A percentile compares a stretch with the other conserved stretches of the same genome.
These are phyloP conservation scores for Ceriops zippeliana DNA, from an alignment of 345 rosid genomes.

Conservation along the genomic window DNA sequence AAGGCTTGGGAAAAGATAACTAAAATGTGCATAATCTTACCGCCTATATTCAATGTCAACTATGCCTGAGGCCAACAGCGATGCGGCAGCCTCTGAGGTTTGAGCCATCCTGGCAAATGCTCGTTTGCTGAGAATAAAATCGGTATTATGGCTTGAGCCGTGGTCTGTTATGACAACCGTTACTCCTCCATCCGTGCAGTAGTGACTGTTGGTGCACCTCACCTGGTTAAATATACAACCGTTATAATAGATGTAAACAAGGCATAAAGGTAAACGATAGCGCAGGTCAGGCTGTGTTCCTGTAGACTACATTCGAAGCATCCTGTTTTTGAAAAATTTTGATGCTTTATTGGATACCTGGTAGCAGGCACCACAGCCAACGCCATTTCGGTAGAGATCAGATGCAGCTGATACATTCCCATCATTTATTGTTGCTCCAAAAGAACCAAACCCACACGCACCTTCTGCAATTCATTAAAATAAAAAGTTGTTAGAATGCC, in stretches of 20 bases:
- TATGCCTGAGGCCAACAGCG: conserved; percentile 43
- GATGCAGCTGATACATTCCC: conserved; percentile 70
- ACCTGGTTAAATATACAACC: conserved; percentile 29
- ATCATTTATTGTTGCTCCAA: conserved; percentile 59
- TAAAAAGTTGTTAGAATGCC: background rate
- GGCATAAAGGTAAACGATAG: background rate
- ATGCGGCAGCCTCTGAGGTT: conserved; percentile 42
- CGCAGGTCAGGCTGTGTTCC: background rate
- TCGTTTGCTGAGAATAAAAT: conserved; percentile 53
- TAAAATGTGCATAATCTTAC: conserved; percentile 26
- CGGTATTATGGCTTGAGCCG: conserved; percentile 46
- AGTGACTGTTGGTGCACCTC: conserved; percentile 48
- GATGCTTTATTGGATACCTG: conserved; percentile 34
- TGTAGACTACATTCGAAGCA: background rate
- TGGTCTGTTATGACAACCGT: conserved; percentile 57
- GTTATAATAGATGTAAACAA: background rate
- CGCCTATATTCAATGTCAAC: conserved; percentile 59
- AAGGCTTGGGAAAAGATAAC: background rate
- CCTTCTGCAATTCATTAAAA: conserved; percentile 35
- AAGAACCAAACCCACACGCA: conserved; percentile 66
- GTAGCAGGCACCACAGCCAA: conserved; percentile 81
- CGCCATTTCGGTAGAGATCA: conserved; percentile 53
- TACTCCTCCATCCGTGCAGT: conserved; percentile 55
- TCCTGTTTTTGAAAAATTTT: background rate
- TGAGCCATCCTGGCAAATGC: conserved; percentile 65